Conservation (phyloP, 2,329 filamentous ascomycete species). For the Colletotrichum spaethianum region DNA sequence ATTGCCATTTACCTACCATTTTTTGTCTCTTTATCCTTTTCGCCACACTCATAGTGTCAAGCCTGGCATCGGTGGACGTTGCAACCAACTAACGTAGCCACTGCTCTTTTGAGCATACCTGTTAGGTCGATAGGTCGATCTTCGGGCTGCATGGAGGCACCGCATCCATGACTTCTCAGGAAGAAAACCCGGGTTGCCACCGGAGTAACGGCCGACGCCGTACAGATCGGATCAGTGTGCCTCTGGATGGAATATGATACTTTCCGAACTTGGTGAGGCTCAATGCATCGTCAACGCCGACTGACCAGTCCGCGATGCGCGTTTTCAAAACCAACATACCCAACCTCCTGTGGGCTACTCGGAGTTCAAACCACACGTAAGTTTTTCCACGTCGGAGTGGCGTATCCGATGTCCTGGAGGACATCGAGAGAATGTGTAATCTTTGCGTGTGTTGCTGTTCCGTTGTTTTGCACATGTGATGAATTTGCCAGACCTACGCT, state of each 20-base stretch:
- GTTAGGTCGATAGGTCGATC: background rate
- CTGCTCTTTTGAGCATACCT: background rate
- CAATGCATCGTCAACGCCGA: too few relatives aligned
- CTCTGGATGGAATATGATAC: background rate
- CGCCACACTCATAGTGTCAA: background rate
- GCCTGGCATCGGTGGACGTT: background rate
- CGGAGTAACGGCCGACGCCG: background rate
- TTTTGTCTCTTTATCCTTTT: background rate
- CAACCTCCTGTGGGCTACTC: background rate
- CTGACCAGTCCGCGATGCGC: background rate
- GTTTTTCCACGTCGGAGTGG: too few relatives aligned
- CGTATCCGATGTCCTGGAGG: background rate
- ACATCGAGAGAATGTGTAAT: too few relatives aligned
- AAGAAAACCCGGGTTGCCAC: background rate
- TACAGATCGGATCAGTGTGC: background rate
- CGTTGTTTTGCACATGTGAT: background rate
- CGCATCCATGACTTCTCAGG: background rate
- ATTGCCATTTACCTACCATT: too few relatives aligned
- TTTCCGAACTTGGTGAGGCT: background rate
- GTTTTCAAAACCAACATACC: too few relatives aligned
- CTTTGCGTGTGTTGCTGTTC: background rate
- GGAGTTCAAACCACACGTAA: background rate
- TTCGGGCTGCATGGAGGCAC: background rate
- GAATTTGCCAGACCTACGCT: constrained; percentile 38
- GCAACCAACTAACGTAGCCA: background rate